Base-by-base conservation (phyloP, 2,329 filamentous ascomycete genomes). In the Aspergillus tubingensis region DNA sequence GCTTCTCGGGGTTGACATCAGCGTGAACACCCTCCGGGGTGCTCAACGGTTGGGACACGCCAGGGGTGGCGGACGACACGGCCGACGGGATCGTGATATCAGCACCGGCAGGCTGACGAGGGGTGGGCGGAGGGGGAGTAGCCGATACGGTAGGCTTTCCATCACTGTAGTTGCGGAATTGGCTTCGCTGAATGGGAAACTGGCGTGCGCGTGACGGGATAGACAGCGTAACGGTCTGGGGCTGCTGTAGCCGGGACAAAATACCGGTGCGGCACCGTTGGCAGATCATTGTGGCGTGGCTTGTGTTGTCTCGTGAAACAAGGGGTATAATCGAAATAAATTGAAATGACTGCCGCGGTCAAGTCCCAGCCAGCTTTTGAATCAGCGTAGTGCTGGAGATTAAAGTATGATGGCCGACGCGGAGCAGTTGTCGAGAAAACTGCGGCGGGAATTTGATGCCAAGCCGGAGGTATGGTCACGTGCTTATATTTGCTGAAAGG, bases 1-100 rank as follows among this genome's bases (percentile, higher is more conserved):
- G 60, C 55, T 72, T 68, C 8, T 61, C 67, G 8, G 72, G 63
- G 51, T 70, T 57, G 27, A 64, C 69, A 60, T 72, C 62, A 27
- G 63, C 57, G 58, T 74, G 73, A 11, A 73, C 68, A 39, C 64
- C 69, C 38, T 72, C 70, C 15, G 76, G 73, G 36, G 76, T 75
- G 65, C 76, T 79, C 52, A 77, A 67, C 25, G 76, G 77, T 66
- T 79, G 77, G 38, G 76, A 79, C 59, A 75, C 67, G 47, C 72
- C 75, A 32, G 76, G 75, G 27, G 75, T 74, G 30, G 75, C 74
- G 60, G 77, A 76, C 38, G 77, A 76, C 62, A 74, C 68, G 36
- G 74, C 73, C 54, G 74, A 76, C 17, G 74, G 73, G 49, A 74
- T 69, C 43, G 70, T 70, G 54, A 70, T 67, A 58, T 71, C 72